These are phyloP conservation scores for Immersiella caudata DNA, from an alignment of 495 filamentous ascomycete species.

Conservation along the genomic window DNA sequence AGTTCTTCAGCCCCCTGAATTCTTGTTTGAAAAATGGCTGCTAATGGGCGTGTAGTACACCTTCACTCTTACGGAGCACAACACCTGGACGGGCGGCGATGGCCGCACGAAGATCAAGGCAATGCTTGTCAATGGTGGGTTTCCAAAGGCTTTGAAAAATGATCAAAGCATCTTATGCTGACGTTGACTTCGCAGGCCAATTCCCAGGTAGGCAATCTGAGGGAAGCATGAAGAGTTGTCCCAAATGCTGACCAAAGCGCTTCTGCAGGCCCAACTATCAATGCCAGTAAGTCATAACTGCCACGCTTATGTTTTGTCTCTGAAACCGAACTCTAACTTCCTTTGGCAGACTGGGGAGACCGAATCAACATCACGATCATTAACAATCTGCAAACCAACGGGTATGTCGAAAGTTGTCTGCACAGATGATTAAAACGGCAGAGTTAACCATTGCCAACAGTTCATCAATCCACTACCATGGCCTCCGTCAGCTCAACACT, in stretches of 20 bases:
- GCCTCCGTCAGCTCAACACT: constrained; percentile 45
- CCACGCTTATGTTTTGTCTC: background rate
- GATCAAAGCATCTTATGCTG: background rate
- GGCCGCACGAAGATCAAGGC: constrained; percentile 43
- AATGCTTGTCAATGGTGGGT: constrained; percentile 49
- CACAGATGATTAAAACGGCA: background rate
- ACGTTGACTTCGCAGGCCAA: constrained; percentile 20
- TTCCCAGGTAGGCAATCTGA: constrained; percentile 37
- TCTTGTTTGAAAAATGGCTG: background rate
- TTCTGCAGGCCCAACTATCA: constrained; percentile 55
- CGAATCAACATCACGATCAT: constrained; percentile 57
- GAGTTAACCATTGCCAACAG: constrained; percentile 15
- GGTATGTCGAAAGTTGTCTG: constrained; percentile 23
- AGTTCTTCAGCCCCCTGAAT: background rate
- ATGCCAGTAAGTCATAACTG: constrained; percentile 30
- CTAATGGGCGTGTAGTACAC: constrained; percentile 36
- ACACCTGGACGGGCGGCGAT: constrained; percentile 49
- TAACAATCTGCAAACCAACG: constrained; percentile 53
- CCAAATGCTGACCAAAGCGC: too few species aligned
- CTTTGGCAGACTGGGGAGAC: constrained; percentile 59
- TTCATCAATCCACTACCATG: constrained; percentile 60
- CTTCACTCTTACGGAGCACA: constrained; percentile 40
- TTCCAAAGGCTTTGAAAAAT: too few species aligned
- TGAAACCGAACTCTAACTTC: constrained; percentile 19
- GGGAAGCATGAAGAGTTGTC: too few species aligned